A percentile compares a stretch with the other conserved stretches of the same genome.
These are phyloP conservation scores for Nitzschia sp. DNA, from an alignment of 108 stramenopile genomes.

Conservation along the genomic window DNA sequence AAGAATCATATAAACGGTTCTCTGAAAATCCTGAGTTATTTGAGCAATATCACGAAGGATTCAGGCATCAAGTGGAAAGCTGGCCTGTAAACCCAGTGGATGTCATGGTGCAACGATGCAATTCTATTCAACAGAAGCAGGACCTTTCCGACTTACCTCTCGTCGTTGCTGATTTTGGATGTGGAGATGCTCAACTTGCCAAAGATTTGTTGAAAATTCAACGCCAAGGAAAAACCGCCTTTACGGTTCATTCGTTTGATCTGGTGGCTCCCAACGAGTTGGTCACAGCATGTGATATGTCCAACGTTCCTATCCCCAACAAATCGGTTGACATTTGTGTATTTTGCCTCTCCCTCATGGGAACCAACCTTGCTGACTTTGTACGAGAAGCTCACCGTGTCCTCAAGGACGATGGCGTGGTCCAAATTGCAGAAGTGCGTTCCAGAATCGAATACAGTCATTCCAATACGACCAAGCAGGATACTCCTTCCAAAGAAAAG, in stretches of 20 bases:
- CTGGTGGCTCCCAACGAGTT: slow-evolving; percentile 81
- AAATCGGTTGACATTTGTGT: slow-evolving; percentile 90
- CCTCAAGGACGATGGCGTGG: slow-evolving; percentile 69
- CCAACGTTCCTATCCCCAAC: slow-evolving; percentile 85
- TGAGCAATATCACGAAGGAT: slow-evolving; percentile 96
- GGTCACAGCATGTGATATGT: slow-evolving; percentile 96
- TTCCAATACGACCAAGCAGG: slow-evolving; percentile 18
- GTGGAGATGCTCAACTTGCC: slow-evolving; percentile 96
- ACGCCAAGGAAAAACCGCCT: slow-evolving; percentile 16
- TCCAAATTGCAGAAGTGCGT: slow-evolving; percentile 95
- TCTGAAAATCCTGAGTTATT: slow-evolving; percentile 87
- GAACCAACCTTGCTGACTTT: slow-evolving; percentile 92
- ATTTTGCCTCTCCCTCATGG: slow-evolving; percentile 98
- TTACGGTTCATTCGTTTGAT: slow-evolving; percentile 94
- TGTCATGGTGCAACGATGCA: slow-evolving; percentile 74
- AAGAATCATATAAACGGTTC: slow-evolving; percentile 76
- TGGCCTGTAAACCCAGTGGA: slow-evolving; percentile 99
- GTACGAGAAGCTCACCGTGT: slow-evolving; percentile 92
- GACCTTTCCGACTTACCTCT: not conserved
- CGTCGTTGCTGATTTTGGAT: slow-evolving; percentile 97
- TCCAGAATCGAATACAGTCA: slow-evolving; percentile 84
- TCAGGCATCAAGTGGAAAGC: slow-evolving; percentile 88
- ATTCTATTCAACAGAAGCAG: slow-evolving; percentile 26
- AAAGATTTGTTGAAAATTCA: slow-evolving; percentile 52
- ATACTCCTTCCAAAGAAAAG: not conserved